Conservation (phyloP, 768 basidiomycete genomes). For the Gloeopeniophorella convolvens region DNA sequence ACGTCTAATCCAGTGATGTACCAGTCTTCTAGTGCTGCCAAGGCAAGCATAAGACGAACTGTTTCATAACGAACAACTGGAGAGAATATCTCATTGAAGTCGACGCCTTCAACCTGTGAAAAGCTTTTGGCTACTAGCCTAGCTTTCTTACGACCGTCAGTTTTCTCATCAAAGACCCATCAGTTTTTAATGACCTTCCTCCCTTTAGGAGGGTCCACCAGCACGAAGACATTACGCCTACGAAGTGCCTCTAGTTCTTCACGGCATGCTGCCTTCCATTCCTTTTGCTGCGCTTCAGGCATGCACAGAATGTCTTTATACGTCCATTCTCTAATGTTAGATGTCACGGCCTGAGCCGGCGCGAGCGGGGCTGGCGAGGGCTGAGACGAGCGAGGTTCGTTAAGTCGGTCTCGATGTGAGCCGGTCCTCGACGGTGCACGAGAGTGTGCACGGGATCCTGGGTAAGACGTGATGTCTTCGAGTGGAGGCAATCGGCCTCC, state of each 20-base stretch:
- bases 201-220: conserved; percentile 1
- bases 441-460: too few relatives aligned
- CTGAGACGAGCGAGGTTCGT: too few relatives aligned
- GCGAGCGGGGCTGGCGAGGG: too few relatives aligned
- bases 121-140: conserved; percentile 37
- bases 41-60: conserved; percentile 7
- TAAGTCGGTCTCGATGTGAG: too few relatives aligned
- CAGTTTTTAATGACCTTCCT: conserved; percentile 20
- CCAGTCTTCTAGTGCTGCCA: neutral
- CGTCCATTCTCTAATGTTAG: too few relatives aligned
- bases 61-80: conserved; percentile 26
- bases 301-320: neutral
- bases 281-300: neutral
- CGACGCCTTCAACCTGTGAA: conserved; percentile 31
- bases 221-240: neutral
- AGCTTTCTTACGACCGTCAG: conserved; percentile 27
- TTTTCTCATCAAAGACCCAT: conserved; percentile 27
- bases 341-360: too few relatives aligned
- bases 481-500: too few relatives aligned
- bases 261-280: too few relatives aligned
- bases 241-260: neutral
- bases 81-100: conserved; percentile 32
- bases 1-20: neutral
- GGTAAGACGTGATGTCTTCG: too few relatives aligned
- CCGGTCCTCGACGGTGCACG: too few relatives aligned